Base-by-base conservation (phyloP, 2,329 filamentous ascomycete genomes). In the Cladophialophora immunda region DNA sequence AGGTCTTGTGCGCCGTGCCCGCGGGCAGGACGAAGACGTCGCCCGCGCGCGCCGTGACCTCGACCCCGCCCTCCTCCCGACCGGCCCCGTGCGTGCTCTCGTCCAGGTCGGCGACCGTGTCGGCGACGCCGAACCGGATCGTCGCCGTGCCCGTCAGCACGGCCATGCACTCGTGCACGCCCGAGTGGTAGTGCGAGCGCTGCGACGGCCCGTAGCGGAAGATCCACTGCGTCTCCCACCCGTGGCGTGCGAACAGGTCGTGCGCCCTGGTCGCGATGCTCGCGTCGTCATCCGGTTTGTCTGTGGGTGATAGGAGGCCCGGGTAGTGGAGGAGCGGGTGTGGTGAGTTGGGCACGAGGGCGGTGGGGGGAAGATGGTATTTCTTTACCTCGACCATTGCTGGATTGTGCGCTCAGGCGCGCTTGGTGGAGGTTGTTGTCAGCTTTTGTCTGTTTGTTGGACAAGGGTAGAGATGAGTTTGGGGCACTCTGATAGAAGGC, bases 21-120 rank as follows among this genome's bases (percentile, higher is more conserved):
- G 85, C 84, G 0, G 87, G 87, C 2, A 89, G 78, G 17, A 89
- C 76, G 67, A 89, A 88, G 0, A 88, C 85, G 70, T 89, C 87
- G 1, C 87, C 87, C 0, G 81, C 76, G 0, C 77, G 68, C 0
- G 83, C 86, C 3, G 80, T 66, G 0, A 88, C 60, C 55, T 83
- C 79, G 0, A 88, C 63, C 0, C 84, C 86, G 0, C 83, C 84
- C 0, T 78, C 73, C 67, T 88, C 85, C 29, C 76, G 77, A 0
- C 69, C 76, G 0, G 69, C 59, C 17, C 80, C 81, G 58, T 80
- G 73, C 0, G 81, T 83, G 56, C 76, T 81, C 5, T 75, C 75
- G 1, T 82, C 76, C 0, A 79, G 66, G 36, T 83, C 79, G 0
- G 76, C 70, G 1, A 71, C 73, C 0, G 81, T 81, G 65, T 87